Conservation (phyloP, 164 flowering plant genomes). For the Magnolia sinica region DNA sequence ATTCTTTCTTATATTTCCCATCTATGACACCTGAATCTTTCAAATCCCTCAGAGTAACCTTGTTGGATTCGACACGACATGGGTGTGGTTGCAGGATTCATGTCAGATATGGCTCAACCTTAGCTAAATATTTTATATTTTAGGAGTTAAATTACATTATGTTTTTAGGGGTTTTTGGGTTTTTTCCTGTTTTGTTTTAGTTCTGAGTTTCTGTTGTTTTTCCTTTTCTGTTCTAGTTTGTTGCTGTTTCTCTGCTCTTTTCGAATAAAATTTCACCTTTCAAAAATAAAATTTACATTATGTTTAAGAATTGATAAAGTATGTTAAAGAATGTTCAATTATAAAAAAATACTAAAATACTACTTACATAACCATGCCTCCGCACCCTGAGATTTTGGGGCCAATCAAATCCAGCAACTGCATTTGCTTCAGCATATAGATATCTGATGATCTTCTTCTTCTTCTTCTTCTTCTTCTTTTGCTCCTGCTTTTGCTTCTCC, state of each 20-base stretch:
- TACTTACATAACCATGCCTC: not conserved
- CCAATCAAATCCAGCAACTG: not conserved
- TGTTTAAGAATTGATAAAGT: not conserved
- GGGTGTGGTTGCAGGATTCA: not conserved
- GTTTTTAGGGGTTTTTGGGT: too few species aligned
- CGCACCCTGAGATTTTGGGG: not conserved
- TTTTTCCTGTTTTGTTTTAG: too few species aligned
- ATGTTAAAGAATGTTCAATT: too few species aligned
- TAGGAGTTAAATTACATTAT: too few species aligned
- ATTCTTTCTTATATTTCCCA: not conserved
- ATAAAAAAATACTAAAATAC: too few species aligned
- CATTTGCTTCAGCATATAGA: not conserved
- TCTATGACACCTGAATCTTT: not conserved
- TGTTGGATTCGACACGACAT: not conserved
- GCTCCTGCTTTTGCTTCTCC: not conserved
- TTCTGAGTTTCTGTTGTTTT: too few species aligned
- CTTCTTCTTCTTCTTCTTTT: not conserved
- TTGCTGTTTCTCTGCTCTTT: too few species aligned
- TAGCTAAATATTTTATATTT: too few species aligned
- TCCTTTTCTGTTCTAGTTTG: too few species aligned
- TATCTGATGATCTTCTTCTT: not conserved
- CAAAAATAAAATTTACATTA: too few species aligned
- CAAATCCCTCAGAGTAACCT: not conserved
- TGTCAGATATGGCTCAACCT: too few species aligned
- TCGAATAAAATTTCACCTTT: too few species aligned